phyloP scores from a whole-genome alignment of 1,284 basidiomycete genomes.

The Apiotrichum siamense region DNA sequence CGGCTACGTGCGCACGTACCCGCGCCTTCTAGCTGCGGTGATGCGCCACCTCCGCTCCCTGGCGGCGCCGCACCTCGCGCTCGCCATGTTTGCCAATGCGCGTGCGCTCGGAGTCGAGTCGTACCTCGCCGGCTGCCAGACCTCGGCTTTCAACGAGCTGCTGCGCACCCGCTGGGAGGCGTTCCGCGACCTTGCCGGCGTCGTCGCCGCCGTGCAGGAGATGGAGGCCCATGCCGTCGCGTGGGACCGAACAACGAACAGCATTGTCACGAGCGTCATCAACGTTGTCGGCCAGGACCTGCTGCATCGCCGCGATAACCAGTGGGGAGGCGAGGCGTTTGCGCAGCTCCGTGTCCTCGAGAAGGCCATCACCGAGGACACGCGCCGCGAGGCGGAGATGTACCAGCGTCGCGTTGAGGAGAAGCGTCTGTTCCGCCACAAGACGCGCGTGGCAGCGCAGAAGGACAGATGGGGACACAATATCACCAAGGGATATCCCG shows the following conservation, averaged over 20 bases:
- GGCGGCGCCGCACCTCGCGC: conserved; percentile 67
- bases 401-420: conserved; percentile 1
- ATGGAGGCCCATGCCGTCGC: conserved; percentile 72
- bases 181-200: conserved; percentile 70
- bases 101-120: conserved; percentile 64
- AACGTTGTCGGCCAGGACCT: conserved; percentile 50
- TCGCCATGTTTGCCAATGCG: conserved; percentile 75
- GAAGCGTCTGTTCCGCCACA: conserved; percentile 3
- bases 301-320: not conserved
- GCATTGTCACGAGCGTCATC: conserved; percentile 61
- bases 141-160: conserved; percentile 75
- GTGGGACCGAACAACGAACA: conserved; percentile 57
- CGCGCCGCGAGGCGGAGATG: conserved; percentile 4
- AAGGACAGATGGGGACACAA: no score
- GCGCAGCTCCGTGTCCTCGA: conserved; percentile 5
- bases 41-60: conserved; percentile 71
- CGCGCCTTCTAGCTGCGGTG: conserved; percentile 63
- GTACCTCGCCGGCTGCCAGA: conserved; percentile 79
- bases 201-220: conserved; percentile 65
- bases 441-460: not conserved
- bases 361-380: conserved; percentile 10
- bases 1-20: conserved; percentile 56
- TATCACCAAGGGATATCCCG: no score
- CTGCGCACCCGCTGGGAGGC: conserved; percentile 71
- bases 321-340: conserved; percentile 14